Evolutionary conservation across 768 basidiomycete genomes (phyloP), one percentile per base, ranked within the genome.

Genomic region (Termitomyces sp.): DNA sequence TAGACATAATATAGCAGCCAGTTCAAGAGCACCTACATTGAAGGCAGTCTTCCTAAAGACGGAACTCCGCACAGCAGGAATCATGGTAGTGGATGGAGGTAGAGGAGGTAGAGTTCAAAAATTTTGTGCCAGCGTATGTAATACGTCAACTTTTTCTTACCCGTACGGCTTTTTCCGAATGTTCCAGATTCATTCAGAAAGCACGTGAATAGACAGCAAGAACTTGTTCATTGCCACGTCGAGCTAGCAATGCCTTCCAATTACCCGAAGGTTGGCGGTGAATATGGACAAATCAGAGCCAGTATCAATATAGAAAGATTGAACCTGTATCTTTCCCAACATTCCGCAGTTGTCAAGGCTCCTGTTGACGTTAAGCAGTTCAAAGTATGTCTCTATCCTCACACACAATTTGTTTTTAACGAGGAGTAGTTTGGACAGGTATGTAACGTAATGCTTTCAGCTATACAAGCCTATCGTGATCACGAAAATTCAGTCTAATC

Each of bases 321-420:
- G 54, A 87, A 88, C 61, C 66, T 66, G 23, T 94, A 90, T 69
- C 80, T 98, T 60, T 66, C 72, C 52, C 67, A 73, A 52, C 72
- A 81, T 63, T 82, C 88, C 8, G 70, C 77, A 14, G 73, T 69
- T 0, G 78, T 94, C 52, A 72, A 72, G 47, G 70, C 81, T 2
- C 90, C 92, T 0, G 81, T 96, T 17, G 72, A 76, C 19, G 83
- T 97, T 32, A 90, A 94, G 76, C 96, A 98, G 71, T 98, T 98
- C 79, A 91, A 91, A 73, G 91, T 91, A 70, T 52, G 82, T 69
- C 34, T 8, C 34, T 11, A 41, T 42, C 25, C 35, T 42, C 19
- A 27, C 16, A 34, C 10, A 39, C 19, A 41, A 21, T 5, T 19
- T 34, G 16, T 21, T 47, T 62, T 57, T 55, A 37, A 49, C 27